Evolutionary conservation across 1,284 basidiomycete genomes (phyloP), one percentile per base, ranked within the genome.

Genomic region (Leccinum angustisporum): DNA sequence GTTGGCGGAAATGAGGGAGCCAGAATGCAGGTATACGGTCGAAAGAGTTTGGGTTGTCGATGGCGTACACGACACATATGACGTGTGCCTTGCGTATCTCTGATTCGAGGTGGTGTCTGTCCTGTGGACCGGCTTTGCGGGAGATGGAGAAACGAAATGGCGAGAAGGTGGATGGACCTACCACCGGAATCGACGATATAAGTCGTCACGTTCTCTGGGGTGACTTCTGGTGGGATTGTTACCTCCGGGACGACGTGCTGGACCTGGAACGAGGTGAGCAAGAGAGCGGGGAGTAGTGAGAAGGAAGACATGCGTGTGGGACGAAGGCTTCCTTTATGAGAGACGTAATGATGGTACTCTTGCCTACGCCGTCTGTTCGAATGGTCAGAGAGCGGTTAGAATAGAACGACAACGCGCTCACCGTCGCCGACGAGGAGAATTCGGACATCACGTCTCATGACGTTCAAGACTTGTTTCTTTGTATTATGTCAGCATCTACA

Each of bases 21-120:
- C 97, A 99, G 76, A 95, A 98, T n/a, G 95, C 91, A 33, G 95
- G 94, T 76, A 99, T 95, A 61, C 97, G 90, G 77, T 98, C 95
- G 76, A 99, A 98, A 16, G 95, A 96, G 68, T 91, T 90, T 18
- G 96, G 91, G 70, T 96, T 94, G 77, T 97, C 94, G 71, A 98
- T 95, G 34, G 94, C 91, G 76, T 99, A 97, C 56, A 99, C 97
- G 60, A 99, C 90, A 72, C 94, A 97, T 65, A 99, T 98, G 72
- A 98, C 97, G 79, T 98, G 95, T 18, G 96, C 96, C 72, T 97
- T 93, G 58, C 95, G 88, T 62, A 98, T 92, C 81, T 98, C 96
- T 31, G 92, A 90, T 71, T 98, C 94, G 53, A 99, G 86, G 74
- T 97, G 95, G 54, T 85, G 81, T 58, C 92, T 86, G 75, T 95